Evolutionary conservation across 257 asterid species (phyloP), one percentile per base, ranked within the genome.

Genomic region (Rubia yunnanensis): DNA sequence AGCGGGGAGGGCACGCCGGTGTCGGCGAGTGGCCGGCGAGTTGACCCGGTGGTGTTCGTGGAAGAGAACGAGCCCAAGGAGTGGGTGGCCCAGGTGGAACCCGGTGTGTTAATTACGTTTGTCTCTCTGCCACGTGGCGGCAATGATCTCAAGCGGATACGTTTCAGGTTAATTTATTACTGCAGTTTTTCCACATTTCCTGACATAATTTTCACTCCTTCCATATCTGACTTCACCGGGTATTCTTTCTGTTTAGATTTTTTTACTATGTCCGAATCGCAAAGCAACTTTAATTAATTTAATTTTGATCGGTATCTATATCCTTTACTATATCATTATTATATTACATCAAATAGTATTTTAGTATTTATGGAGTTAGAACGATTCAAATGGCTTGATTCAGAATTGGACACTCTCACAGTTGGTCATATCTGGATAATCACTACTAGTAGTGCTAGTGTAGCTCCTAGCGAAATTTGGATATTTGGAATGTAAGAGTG

Each of bases 51-150:
- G 10, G 92, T 89, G 70, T 87, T 92, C 74, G 89, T 85, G 48
- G 97, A 92, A 79, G 98, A 89, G 84, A 86, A 67, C 74, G 97
- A 87, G 80, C 95, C 95, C 1, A 89, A 89, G 73, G 99, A 92
- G 86, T 89, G 99, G 99, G 99, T 92, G 69, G 97, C 97, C 30
- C 99, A 92, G 76, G 97, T 92, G 69, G 99, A 92, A 71, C 90
- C 97, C 69, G 99, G 99, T 8, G 99, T 92, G 15, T 74, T 92
- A 64, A 92, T 92, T 82, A 92, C 99, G 6, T 92, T 92, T 69
- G 68, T 92, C 73, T 92, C 99, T 30, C 61, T 89, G 80, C 97
- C 96, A 58, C 88, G 91, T 34, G 99, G 99, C 73, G 97, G 95
- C 53, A 92, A 92, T 60, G 97, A 92, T 76, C 95, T 89, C 24